Conservation (phyloP, 345 rosid genomes). For the Salix exigua region DNA sequence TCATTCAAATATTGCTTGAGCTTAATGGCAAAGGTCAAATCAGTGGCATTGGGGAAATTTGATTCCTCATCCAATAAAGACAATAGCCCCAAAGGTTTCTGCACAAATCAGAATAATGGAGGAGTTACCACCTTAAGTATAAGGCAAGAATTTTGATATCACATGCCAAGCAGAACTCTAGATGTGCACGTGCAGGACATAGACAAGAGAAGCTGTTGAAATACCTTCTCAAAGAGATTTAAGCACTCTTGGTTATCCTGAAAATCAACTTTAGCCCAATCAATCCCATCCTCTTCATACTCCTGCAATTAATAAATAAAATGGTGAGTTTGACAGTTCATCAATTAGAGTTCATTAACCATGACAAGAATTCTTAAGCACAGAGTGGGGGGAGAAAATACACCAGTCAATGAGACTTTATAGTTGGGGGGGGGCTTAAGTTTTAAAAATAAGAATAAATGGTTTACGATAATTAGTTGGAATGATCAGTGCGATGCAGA, state of each 20-base stretch:
- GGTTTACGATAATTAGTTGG: not conserved
- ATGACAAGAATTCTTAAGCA: not conserved
- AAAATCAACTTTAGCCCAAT: constrained; percentile 88
- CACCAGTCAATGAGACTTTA: not conserved
- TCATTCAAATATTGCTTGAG: constrained; percentile 74
- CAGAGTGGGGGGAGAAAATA: not conserved
- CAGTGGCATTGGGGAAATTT: constrained; percentile 79
- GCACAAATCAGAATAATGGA: constrained; percentile 28
- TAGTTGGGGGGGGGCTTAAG: not conserved
- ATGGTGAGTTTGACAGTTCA: not conserved
- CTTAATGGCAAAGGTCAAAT: constrained; percentile 83
- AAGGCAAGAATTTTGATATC: not conserved
- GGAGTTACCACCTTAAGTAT: not conserved
- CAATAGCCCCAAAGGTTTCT: constrained; percentile 86
- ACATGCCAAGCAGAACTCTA: not conserved
- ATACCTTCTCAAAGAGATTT: constrained; percentile 89
- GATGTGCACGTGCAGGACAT: not conserved
- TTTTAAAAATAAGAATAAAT: not conserved
- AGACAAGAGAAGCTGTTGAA: not conserved
- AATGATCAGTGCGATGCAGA: not conserved
- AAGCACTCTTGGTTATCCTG: constrained; percentile 88
- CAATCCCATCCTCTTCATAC: constrained; percentile 84
- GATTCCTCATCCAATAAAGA: constrained; percentile 91
- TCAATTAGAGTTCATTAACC: not conserved
- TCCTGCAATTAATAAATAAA: constrained; percentile 46